phyloP scores from a whole-genome alignment of 2,329 filamentous ascomycete species.

The Botrytis elliptica region DNA sequence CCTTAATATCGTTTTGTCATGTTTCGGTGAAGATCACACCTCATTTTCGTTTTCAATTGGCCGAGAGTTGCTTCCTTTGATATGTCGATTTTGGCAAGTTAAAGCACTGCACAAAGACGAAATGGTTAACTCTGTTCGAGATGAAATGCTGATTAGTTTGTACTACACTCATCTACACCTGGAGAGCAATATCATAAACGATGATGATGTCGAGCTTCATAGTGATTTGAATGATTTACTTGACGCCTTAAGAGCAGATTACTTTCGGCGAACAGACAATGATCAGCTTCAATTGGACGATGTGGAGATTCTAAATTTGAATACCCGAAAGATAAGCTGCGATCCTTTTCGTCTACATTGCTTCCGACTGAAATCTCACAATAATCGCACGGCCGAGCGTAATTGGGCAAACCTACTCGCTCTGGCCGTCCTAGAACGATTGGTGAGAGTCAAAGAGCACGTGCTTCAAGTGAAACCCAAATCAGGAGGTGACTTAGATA shows the following conservation, averaged over 20 bases:
- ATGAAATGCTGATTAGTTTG: constrained; percentile 74
- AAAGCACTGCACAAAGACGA: constrained; percentile 61
- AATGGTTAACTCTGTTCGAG: constrained; percentile 59
- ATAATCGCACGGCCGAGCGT: constrained; percentile 52
- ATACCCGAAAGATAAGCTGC: constrained; percentile 19
- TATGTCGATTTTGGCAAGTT: constrained; percentile 75
- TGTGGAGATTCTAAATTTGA: constrained; percentile 50
- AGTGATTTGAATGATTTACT: constrained; percentile 61
- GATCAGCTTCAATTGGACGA: constrained; percentile 78
- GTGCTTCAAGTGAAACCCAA: constrained; percentile 13
- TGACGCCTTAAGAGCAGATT: constrained; percentile 74
- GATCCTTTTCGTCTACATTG: constrained; percentile 47
- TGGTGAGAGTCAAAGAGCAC: constrained; percentile 30
- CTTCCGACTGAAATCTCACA: constrained; percentile 55
- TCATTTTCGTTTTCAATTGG: constrained; percentile 60
- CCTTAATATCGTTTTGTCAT: constrained; percentile 68
- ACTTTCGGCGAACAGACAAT: constrained; percentile 67
- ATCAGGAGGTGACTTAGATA: constrained; percentile 24
- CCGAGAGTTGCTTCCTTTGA: constrained; percentile 62
- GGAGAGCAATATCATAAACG: constrained; percentile 53
- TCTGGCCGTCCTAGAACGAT: constrained; percentile 55
- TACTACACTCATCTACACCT: constrained; percentile 65
- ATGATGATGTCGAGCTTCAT: constrained; percentile 37
- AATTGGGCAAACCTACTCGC: constrained; percentile 60
- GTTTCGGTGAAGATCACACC: constrained; percentile 66